These are phyloP conservation scores for Rhodofomes roseus DNA, from an alignment of 1,284 basidiomycete genomes.

Conservation along the genomic window DNA sequence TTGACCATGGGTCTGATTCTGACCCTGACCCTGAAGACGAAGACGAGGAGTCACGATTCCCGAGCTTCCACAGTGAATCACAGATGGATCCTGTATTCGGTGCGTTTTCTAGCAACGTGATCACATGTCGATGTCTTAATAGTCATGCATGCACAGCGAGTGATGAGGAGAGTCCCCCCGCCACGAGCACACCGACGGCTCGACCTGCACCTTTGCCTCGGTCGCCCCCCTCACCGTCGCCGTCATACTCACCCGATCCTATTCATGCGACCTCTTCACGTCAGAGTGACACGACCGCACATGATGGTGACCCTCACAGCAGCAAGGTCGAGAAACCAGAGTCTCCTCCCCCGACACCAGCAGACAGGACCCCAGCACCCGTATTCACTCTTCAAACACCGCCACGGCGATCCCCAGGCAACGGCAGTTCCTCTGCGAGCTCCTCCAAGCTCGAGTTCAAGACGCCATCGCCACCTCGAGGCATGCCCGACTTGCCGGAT, in stretches of 20 bases:
- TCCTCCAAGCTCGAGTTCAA: constrained; percentile 45
- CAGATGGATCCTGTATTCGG: constrained; percentile 30
- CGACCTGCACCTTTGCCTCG: constrained; percentile 16
- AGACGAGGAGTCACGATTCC: constrained; percentile 13
- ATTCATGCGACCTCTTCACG: background rate
- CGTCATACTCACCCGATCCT: background rate
- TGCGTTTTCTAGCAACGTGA: constrained; percentile 19
- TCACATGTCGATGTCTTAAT: background rate
- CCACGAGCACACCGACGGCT: constrained; percentile 35
- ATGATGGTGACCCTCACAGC: background rate
- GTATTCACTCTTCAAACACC: constrained; percentile 39
- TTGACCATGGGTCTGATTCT: constrained; percentile 15
- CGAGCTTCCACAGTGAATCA: constrained; percentile 6
- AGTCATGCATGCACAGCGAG: constrained; percentile 26
- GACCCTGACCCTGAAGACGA: constrained; percentile 9
- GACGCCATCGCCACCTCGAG: constrained; percentile 59
- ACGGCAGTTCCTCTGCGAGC: constrained; percentile 20
- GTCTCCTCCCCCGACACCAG: constrained; percentile 9
- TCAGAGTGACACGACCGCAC: background rate
- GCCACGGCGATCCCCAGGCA: constrained; percentile 36
- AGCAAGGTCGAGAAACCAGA: constrained; percentile 8
- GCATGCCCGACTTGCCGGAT: constrained; percentile 35
- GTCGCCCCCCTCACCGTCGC: background rate
- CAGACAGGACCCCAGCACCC: background rate
- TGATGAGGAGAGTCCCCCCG: constrained; percentile 31